Evolutionary conservation across 23 red algal genomes (phyloP).

Genomic region (Chondrus crispus): DNA sequence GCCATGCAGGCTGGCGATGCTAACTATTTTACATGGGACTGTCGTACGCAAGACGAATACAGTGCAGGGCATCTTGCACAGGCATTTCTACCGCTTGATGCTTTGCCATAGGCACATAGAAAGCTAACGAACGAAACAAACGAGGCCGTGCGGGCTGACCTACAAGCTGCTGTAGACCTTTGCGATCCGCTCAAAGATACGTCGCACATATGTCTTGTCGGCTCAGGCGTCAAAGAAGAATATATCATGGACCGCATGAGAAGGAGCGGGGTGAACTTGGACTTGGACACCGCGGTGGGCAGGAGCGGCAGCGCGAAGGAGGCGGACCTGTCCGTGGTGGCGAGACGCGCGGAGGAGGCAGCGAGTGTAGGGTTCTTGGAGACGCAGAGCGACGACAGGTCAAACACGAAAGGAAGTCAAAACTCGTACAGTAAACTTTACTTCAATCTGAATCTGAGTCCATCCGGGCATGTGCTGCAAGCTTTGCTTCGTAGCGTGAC

Average conservation of each 20-base stretch:
- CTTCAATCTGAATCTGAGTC: too few species aligned
- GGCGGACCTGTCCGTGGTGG: too few species aligned
- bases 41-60: slow-evolving; percentile 78
- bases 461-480: too few species aligned
- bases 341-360: too few species aligned
- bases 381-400: too few species aligned
- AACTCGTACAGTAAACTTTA: too few species aligned
- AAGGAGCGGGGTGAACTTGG: too few species aligned
- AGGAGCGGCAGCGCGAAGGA: too few species aligned
- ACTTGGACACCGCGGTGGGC: too few species aligned
- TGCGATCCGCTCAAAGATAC: slow-evolving; percentile 64
- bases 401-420: too few species aligned
- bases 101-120: slow-evolving; percentile 60
- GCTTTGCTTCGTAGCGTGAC: neutral
- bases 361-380: too few species aligned
- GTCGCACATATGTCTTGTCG: slow-evolving; percentile 83
- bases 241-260: slow-evolving; percentile 85
- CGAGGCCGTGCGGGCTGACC: slow-evolving; percentile 45
- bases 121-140: slow-evolving; percentile 18
- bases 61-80: slow-evolving; percentile 75
- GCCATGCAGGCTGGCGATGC: slow-evolving; percentile 59
- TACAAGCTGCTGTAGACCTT: slow-evolving; percentile 57
- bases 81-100: slow-evolving; percentile 71
- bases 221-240: slow-evolving; percentile 74
- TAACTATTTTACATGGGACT: slow-evolving; percentile 93